phyloP scores from a whole-genome alignment of 2,329 filamentous ascomycete genomes.

The Nakataea oryzae region DNA sequence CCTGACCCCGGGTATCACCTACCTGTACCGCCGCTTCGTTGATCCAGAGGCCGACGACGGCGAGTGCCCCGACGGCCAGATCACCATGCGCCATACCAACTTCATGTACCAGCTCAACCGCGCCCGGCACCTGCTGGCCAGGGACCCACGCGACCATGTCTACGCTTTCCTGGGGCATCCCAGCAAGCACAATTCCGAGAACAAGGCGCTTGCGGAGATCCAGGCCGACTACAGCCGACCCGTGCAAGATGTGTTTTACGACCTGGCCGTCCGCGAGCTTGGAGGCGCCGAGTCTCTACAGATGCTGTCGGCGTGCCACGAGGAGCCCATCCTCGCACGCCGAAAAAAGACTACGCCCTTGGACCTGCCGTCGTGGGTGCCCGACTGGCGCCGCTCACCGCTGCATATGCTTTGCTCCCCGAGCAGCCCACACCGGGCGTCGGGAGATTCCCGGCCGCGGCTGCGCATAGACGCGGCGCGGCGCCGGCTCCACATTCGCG shows the following conservation, averaged over 20 bases:
- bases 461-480: neutral
- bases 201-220: neutral
- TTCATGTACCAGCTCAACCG: neutral
- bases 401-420: neutral
- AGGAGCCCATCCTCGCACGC: neutral
- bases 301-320: neutral
- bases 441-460: neutral
- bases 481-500: neutral
- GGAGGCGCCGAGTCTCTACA: neutral
- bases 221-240: neutral
- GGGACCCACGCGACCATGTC: neutral
- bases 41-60: neutral
- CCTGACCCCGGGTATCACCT: neutral
- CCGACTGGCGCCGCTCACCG: neutral
- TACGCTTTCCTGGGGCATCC: neutral
- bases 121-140: neutral
- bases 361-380: neutral
- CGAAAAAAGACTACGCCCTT: neutral
- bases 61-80: too few species aligned
- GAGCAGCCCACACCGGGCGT: neutral
- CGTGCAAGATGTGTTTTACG: neutral
- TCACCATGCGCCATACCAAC: neutral
- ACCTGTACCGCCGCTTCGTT: neutral
- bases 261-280: neutral
- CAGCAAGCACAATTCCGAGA: neutral